Evolutionary conservation across 2,329 filamentous ascomycete genomes (phyloP).

Genomic region (Cadophora malorum): DNA sequence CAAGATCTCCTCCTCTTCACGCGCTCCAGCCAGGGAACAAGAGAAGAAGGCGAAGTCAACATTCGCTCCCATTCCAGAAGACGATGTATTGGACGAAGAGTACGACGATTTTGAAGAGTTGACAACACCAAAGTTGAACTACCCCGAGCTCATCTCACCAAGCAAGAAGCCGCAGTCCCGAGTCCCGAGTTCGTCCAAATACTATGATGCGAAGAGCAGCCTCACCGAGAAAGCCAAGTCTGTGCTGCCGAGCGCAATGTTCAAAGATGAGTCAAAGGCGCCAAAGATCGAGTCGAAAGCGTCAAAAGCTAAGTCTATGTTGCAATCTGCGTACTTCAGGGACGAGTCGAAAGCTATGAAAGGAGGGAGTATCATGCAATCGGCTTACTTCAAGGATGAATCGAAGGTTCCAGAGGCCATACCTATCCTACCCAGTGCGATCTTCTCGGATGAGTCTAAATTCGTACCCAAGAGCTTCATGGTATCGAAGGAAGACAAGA

Average conservation of each 20-base stretch:
- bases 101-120: constrained; percentile 3
- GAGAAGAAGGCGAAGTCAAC: neutral
- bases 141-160: neutral
- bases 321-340: too few relatives aligned
- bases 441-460: neutral
- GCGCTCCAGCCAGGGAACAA: neutral
- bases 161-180: neutral
- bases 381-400: neutral
- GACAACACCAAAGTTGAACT: neutral
- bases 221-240: neutral
- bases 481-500: constrained; percentile 11
- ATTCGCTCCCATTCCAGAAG: constrained; percentile 2
- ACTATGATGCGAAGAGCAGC: neutral
- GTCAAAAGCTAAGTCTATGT: neutral
- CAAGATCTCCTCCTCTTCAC: constrained; percentile 2
- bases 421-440: neutral
- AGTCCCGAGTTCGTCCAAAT: neutral
- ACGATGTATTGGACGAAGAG: neutral
- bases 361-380: too few relatives aligned
- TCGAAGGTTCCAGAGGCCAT: neutral
- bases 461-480: neutral
- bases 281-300: neutral
- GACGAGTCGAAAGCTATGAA: neutral
- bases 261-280: neutral
- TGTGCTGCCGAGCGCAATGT: neutral